Evolutionary conservation across 495 filamentous ascomycete genomes (phyloP), one percentile per base, ranked within the genome.

Genomic region (Arthonia radiata): DNA sequence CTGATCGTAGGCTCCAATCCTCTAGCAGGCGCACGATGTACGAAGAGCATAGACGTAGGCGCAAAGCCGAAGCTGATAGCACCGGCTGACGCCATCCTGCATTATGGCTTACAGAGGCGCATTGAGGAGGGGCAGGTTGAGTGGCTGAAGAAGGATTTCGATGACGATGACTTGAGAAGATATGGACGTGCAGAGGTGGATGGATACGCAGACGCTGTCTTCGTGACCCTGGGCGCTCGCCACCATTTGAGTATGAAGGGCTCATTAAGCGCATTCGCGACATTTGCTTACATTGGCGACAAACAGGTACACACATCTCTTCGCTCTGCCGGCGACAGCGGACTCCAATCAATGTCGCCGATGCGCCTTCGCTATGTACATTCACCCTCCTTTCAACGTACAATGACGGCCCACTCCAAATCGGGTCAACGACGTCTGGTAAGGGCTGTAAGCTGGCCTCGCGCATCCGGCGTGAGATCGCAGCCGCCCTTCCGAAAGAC

Each of bases 361-460:
- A 97, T 50, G 64, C 79, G 1, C 80, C 82, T 0, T 56, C 62
- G 19, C 65, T 93, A n/a, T 91, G 79, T 48, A 71, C 77, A 7
- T 94, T 97, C 44, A 75, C 72, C 5, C 56, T 97, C 26, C 70
- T 94, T 10, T 79, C 80, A 15, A 80, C 74, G 4, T 70, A 93
- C 42, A 65, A 64, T 24, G 80, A 92, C 41, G 86, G 86, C 0
- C 89, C 86, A 21, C 55, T 97, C 16, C 86, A 97, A 39, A 72
- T 97, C 34, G 86, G 83, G 24, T 77, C 94, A 27, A 94, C 86
- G 3, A 97, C 86, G 2, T 92, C 86, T 15, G 89, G 89, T 11
- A 71, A 74, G 34, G 86, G 86, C 0, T 97, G 86, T 54, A 93
- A 93, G 41, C 64, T 97, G 18, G 76, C 89, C 4, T 74, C 77